Conservation (phyloP, 2,329 filamentous ascomycete genomes). For the Paraconiothyrium brasiliense region DNA sequence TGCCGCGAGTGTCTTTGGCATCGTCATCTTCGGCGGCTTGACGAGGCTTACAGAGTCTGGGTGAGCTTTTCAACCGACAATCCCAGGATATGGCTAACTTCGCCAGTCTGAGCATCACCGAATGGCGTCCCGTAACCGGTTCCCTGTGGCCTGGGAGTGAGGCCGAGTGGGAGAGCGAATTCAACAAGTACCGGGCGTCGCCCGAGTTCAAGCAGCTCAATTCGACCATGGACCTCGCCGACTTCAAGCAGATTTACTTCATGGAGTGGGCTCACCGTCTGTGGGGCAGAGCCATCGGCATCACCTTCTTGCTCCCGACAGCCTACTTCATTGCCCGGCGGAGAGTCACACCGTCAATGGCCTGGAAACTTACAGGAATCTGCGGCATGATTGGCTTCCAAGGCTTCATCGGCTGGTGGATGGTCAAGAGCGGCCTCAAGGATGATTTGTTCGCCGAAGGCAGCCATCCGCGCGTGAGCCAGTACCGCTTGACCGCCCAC, state of each 20-base stretch:
- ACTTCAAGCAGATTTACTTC: constrained; percentile 99
- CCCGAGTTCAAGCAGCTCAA: constrained; percentile 95
- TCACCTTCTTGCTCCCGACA: constrained; percentile 88
- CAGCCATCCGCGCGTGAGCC: constrained; percentile 88
- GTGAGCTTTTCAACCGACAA: constrained; percentile 59
- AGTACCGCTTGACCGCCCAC: constrained; percentile 92
- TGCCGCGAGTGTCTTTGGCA: constrained; percentile 93
- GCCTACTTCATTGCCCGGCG: constrained; percentile 86
- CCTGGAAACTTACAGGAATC: constrained; percentile 80
- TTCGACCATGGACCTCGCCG: constrained; percentile 87
- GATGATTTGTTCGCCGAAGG: constrained; percentile 95
- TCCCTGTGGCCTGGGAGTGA: constrained; percentile 82
- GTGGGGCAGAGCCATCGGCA: constrained; percentile 90
- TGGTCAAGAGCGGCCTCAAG: constrained; percentile 96
- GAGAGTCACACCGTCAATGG: constrained; percentile 81
- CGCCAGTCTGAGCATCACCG: constrained; percentile 88
- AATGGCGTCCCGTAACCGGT: constrained; percentile 97
- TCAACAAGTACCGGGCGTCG: constrained; percentile 88
- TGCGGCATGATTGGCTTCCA: constrained; percentile 92
- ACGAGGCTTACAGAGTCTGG: constrained; percentile 96
- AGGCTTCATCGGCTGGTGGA: constrained; percentile 98
- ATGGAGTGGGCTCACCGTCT: constrained; percentile 98
- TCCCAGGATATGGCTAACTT: constrained; percentile 25
- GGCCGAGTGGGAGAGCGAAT: constrained; percentile 90
- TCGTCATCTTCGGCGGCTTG: constrained; percentile 93